phyloP scores from a whole-genome alignment of 257 asterid genomes.

The Haberlea rhodopensis region DNA sequence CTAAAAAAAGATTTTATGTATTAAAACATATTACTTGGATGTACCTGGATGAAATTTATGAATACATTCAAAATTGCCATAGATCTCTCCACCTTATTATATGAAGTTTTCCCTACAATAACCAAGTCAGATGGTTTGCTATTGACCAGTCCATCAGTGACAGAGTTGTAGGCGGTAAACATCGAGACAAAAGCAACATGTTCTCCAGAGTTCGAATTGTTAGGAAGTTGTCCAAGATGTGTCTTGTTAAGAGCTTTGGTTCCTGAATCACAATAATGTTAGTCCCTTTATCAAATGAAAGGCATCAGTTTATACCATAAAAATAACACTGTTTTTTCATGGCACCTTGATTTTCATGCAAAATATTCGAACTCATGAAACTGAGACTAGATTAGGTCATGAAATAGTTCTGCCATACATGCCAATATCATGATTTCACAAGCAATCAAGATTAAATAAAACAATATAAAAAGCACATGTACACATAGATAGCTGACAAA shows the following conservation, averaged over 20 bases:
- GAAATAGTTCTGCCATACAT: background rate
- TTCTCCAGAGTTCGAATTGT: conserved; percentile 31
- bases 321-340: background rate
- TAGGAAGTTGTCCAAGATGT: conserved; percentile 27
- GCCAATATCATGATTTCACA: too few relatives aligned
- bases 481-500: too few relatives aligned
- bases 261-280: conserved; percentile 48
- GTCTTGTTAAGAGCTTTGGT: conserved; percentile 67
- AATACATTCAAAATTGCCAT: conserved; percentile 72
- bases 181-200: conserved; percentile 69
- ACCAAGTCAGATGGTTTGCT: conserved; percentile 49
- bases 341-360: background rate
- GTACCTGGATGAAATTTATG: conserved; percentile 85
- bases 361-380: conserved; percentile 2
- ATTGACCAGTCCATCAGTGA: conserved; percentile 32
- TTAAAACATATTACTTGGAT: background rate
- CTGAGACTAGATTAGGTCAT: background rate
- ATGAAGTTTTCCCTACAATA: conserved; percentile 68
- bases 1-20: too few relatives aligned
- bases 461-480: background rate
- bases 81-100: conserved; percentile 76
- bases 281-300: conserved; percentile 1
- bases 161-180: conserved; percentile 61
- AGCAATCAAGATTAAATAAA: conserved; percentile 1
- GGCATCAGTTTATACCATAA: conserved; percentile 1